Evolutionary conservation across 805 yeast species (phyloP), one percentile per base, ranked within the genome.

Genomic region (Candida maesae): DNA sequence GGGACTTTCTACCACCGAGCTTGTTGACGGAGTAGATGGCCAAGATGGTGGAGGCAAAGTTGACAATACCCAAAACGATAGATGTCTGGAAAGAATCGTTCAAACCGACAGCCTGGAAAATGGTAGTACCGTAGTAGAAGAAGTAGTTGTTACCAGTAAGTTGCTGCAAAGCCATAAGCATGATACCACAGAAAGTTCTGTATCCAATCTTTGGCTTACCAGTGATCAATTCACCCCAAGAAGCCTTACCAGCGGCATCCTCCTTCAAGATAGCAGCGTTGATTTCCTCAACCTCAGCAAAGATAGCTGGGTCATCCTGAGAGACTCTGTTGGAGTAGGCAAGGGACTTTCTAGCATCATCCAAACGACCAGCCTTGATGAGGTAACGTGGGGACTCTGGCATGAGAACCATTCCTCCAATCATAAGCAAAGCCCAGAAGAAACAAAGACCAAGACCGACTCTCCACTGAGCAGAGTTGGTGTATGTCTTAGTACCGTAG

Each of bases 381-480:
- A 81, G 70, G 65, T 61, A 82, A 64, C 88, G 70, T 56, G 88
- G 85, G 26, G 86, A 79, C 66, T 82, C 89, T 38, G 88, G 88
- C 74, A 81, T 80, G 53, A 73, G 71, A 3, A 52, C 48, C 66
- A 64, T 61, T 50, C 60, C 67, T 24, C 47, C 50, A 35, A 65
- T 48, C 68, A 65, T 59, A 40, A 63, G 47, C 14, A 65, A 34
- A 36, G 70, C 70, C 74, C 74, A 73, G 23, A 67, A 66, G 52
- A 72, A 73, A 55, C 72, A 68, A 47, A 78, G 62, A 46, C 82
- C 83, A 57, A 81, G 67, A 43, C 84, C 85, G 51, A 81, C 72
- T 75, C 88, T 78, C 88, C 88, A 82, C 66, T 79, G 84, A 10
- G 64, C 87, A 31, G 90, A 81, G 68, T 82, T 81, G 57, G 74